Conservation (phyloP, 2,329 filamentous ascomycete species). For the Gremmenia infestans region DNA sequence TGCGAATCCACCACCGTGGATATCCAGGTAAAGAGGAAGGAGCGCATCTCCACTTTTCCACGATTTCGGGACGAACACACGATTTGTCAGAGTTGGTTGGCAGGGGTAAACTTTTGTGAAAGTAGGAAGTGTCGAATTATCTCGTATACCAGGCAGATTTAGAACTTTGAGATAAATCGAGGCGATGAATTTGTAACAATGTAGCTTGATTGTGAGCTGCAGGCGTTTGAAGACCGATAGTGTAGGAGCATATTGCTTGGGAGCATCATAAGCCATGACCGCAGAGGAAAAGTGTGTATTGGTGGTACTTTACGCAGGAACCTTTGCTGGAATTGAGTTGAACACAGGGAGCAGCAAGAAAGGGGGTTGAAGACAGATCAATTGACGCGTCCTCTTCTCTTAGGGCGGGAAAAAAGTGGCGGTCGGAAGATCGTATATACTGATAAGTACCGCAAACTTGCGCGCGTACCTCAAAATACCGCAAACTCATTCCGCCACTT, state of each 20-base stretch:
- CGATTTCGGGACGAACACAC: slow-evolving; percentile 35
- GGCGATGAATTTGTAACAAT: slow-evolving; percentile 10
- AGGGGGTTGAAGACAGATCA: neutral
- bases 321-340: neutral
- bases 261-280: neutral
- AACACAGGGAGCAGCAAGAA: neutral
- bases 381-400: too few species aligned
- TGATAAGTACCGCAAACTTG: too few species aligned
- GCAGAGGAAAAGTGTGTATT: neutral
- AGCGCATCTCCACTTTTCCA: slow-evolving; percentile 17
- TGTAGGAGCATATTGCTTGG: neutral
- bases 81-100: slow-evolving; percentile 23
- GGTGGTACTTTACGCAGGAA: neutral
- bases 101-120: slow-evolving; percentile 19
- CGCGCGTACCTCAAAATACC: too few species aligned
- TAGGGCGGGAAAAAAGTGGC: too few species aligned
- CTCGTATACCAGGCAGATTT: slow-evolving; percentile 12
- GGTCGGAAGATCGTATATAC: too few species aligned
- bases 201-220: slow-evolving; percentile 5
- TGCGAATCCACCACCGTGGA: slow-evolving; percentile 50
- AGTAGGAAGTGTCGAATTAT: slow-evolving; percentile 16
- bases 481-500: too few species aligned
- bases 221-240: slow-evolving; percentile 9
- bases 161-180: slow-evolving; percentile 6
- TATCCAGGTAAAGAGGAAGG: slow-evolving; percentile 41